Evolutionary conservation across 1,284 basidiomycete genomes (phyloP).

Genomic region (Ustilago loliicola): DNA sequence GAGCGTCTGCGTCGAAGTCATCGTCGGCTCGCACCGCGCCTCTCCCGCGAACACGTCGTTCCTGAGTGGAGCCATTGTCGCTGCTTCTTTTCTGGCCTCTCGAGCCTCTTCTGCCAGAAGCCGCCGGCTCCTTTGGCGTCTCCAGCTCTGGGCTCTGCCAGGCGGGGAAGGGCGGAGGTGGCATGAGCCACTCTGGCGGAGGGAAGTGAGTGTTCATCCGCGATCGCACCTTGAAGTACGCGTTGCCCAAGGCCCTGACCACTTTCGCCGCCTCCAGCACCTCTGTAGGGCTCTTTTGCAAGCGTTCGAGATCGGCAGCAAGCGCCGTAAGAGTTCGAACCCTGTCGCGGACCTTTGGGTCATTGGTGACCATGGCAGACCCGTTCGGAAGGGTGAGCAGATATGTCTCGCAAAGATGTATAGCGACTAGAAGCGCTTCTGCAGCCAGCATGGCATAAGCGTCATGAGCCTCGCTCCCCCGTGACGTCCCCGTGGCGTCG

Average conservation of each 20-base stretch:
- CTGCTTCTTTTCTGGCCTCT: not conserved
- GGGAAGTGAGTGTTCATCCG: not conserved
- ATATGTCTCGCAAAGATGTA: constrained; percentile 16
- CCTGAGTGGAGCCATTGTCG: not conserved
- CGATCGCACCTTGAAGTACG: not conserved
- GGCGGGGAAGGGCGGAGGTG: constrained; percentile 12
- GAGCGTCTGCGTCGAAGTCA: not conserved
- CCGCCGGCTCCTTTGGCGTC: not conserved
- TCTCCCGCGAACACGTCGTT: constrained; percentile 10
- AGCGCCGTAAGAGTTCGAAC: constrained; percentile 5
- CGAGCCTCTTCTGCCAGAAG: not conserved
- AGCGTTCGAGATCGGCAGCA: not conserved
- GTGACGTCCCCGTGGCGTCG: not conserved
- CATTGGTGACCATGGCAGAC: not conserved
- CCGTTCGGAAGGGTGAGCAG: not conserved
- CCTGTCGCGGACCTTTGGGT: not conserved
- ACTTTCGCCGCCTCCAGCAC: constrained; percentile 8
- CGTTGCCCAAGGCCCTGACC: not conserved
- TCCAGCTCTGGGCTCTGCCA: not conserved
- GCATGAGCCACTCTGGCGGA: constrained; percentile 18
- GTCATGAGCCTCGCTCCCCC: not conserved
- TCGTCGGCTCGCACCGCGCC: constrained; percentile 5
- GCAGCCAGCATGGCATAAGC: constrained; percentile 23
- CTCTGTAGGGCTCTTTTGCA: not conserved
- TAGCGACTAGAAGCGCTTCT: constrained; percentile 29